Evolutionary conservation across 2,329 filamentous ascomycete genomes (phyloP), one percentile per base, ranked within the genome.

Genomic region (Fusarium cicatricum): DNA sequence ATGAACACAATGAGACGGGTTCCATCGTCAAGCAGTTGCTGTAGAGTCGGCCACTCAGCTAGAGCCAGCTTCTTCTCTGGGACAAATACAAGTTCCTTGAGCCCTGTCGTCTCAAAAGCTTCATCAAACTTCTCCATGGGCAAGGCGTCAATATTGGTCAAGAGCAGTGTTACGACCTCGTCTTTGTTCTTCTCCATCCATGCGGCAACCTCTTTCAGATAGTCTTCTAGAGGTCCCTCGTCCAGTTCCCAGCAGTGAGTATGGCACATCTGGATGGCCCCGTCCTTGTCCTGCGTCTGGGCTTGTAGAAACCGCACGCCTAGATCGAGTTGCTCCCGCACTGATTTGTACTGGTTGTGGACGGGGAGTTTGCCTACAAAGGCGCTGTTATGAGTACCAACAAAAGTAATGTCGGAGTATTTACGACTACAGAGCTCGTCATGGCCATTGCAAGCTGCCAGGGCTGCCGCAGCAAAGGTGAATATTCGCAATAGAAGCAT

Each of bases 1-100:
- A 93, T 85, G 60, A 92, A 93, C 19, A 88, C 85, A 40, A 93
- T 74, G 1, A 94, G 77, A 14, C 90, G 82, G 9, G 82, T 89
- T 40, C 81, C 80, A 32, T 79, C 77, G 19, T 82, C 75, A 62
- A 93, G 90, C 54, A 94, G 73, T 15, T 82, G 72, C 65, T 86
- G 81, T 12, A 93, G 77, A 0, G 90, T 92, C 73, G 90, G 90
- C 90, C 91, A 80, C 64, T 82, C 81, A 44, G 82, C 67, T 29
- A 80, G 66, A n/a, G 69, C 66, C 36, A 82, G 62, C 11, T 55
- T 60, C 23, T 70, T 68, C 9, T 77, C 72, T 0, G 86, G 83
- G 1, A 75, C 75, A 59, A 85, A 91, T 10, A 82, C 83, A 62
- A 85, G 82, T 16, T 79, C 65, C 36, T 80, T 81, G 50, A 91